A percentile compares a stretch with the other conserved stretches of the same genome.
phyloP scores from a whole-genome alignment of 257 asterid species.

The Linaria vulgaris region DNA sequence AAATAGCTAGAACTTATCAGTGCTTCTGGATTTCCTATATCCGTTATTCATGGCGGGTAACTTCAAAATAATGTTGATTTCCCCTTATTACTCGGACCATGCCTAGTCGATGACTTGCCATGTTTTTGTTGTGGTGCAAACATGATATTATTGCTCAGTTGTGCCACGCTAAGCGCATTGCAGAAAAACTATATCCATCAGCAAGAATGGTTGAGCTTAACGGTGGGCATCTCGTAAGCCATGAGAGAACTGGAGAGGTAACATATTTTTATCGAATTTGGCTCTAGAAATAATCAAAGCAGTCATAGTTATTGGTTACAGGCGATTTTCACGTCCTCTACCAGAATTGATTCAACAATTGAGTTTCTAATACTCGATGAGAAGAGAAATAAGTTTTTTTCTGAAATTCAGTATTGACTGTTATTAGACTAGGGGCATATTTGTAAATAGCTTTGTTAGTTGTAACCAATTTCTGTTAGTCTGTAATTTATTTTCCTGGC shows the following conservation, averaged over 20 bases:
- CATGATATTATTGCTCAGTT: conserved; percentile 90
- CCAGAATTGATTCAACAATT: too few relatives aligned
- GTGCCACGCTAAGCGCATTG: conserved; percentile 82
- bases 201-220: conserved; percentile 96
- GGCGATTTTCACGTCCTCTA: too few relatives aligned
- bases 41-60: conserved; percentile 98
- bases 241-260: conserved; percentile 96
- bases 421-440: too few relatives aligned
- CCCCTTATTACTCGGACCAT: neutral
- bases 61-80: conserved; percentile 6
- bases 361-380: too few relatives aligned
- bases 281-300: too few relatives aligned
- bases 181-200: conserved; percentile 71
- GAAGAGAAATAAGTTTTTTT: too few relatives aligned
- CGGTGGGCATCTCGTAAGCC: conserved; percentile 96
- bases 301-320: too few relatives aligned
- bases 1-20: conserved; percentile 71
- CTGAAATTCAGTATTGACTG: too few relatives aligned
- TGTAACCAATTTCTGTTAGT: too few relatives aligned
- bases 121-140: conserved; percentile 39
- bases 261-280: neutral
- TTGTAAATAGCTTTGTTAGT: too few relatives aligned
- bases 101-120: conserved; percentile 20
- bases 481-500: too few relatives aligned
- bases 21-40: conserved; percentile 65